Percentiles rank a stretch among this genome's conserved stretches.
These are phyloP conservation scores for Lecanoromycetidae sp. DNA, from an alignment of 2,329 filamentous ascomycete species.

Conservation along the genomic window DNA sequence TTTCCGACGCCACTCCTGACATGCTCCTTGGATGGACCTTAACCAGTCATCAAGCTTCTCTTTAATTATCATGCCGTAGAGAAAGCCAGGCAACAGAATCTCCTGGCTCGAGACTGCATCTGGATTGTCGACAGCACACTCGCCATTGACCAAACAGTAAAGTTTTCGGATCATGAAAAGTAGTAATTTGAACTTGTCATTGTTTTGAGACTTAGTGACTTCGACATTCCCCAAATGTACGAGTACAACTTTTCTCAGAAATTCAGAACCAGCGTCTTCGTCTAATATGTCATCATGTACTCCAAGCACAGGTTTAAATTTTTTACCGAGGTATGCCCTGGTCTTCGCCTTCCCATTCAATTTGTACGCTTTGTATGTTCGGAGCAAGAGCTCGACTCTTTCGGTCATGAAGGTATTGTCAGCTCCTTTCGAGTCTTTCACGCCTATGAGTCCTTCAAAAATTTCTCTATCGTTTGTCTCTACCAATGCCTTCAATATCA, in stretches of 20 bases:
- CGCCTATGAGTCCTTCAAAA: conserved; percentile 82
- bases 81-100: conserved; percentile 78
- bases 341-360: conserved; percentile 74
- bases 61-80: conserved; percentile 93
- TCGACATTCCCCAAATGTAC: conserved; percentile 81
- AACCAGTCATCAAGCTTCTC: conserved; percentile 88
- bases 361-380: conserved; percentile 85
- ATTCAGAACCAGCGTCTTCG: conserved; percentile 82
- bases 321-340: conserved; percentile 73
- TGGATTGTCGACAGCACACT: conserved; percentile 87
- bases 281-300: conserved; percentile 74
- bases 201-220: conserved; percentile 71
- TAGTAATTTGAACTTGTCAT: conserved; percentile 86
- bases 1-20: conserved; percentile 43
- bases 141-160: conserved; percentile 82
- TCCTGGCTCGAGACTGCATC: conserved; percentile 96
- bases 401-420: conserved; percentile 90
- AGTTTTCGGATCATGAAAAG: conserved; percentile 95
- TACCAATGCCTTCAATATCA: conserved; percentile 88
- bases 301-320: conserved; percentile 78
- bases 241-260: conserved; percentile 76
- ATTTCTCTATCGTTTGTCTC: conserved; percentile 96
- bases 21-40: conserved; percentile 44
- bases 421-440: conserved; percentile 60
- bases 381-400: conserved; percentile 77